These are phyloP conservation scores for Fusarium sp. DNA, from an alignment of 2,329 filamentous ascomycete species.

Conservation along the genomic window DNA sequence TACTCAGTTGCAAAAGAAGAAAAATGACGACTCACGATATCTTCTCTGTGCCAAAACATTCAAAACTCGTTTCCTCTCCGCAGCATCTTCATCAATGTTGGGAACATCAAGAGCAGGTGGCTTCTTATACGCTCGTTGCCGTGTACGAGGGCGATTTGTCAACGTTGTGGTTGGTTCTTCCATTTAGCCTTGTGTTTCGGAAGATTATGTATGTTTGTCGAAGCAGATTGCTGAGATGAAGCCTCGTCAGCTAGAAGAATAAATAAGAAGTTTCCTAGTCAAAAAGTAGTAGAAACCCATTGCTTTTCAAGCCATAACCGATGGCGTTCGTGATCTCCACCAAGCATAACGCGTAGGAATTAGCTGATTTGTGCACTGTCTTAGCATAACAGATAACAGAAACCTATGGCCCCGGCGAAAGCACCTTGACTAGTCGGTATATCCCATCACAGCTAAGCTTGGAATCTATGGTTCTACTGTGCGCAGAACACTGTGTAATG, in stretches of 20 bases:
- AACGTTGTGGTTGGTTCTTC: slow-evolving; percentile 8
- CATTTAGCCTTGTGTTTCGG: not conserved
- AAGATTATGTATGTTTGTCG: not conserved
- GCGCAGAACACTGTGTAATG: slow-evolving; percentile 28
- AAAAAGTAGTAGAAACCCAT: not conserved
- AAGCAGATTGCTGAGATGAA: not conserved
- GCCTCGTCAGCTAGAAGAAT: not conserved
- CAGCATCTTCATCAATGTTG: slow-evolving; percentile 62
- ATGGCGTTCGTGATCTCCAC: slow-evolving; percentile 29
- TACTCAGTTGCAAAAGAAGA: no score
- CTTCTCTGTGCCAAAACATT: slow-evolving; percentile 67
- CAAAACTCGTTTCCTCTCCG: slow-evolving; percentile 64
- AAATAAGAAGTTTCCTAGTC: not conserved
- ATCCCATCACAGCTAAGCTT: slow-evolving; percentile 13
- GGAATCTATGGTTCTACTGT: slow-evolving; percentile 6
- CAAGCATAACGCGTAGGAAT: slow-evolving; percentile 48
- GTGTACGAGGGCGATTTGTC: slow-evolving; percentile 46
- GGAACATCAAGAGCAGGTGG: slow-evolving; percentile 58
- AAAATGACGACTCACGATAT: slow-evolving; percentile 55
- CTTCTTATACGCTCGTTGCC: slow-evolving; percentile 57
- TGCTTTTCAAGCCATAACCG: slow-evolving; percentile 32
- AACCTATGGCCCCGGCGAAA: not conserved
- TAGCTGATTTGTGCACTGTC: slow-evolving; percentile 36
- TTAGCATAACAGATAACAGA: slow-evolving; percentile 48
- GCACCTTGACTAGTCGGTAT: slow-evolving; percentile 4